A percentile compares a stretch with the other conserved stretches of the same genome.
These are phyloP conservation scores for Didymella sp. DNA, from an alignment of 2,329 filamentous ascomycete species.

Conservation along the genomic window DNA sequence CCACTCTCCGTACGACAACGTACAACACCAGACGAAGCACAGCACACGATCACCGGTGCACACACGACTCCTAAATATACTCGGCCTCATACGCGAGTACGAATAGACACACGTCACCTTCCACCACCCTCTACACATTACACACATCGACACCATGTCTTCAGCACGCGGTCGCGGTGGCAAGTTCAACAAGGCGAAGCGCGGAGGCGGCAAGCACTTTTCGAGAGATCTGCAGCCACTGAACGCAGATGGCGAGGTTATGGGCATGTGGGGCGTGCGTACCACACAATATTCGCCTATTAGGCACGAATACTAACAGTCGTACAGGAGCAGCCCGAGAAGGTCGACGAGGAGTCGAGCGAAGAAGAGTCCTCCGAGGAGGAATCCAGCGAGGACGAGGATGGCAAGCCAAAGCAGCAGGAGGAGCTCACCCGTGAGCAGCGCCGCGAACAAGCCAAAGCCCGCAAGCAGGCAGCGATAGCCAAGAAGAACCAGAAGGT, in stretches of 20 bases:
- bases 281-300: not conserved
- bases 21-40: constrained; percentile 1
- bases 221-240: constrained; percentile 88
- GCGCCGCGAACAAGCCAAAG: constrained; percentile 85
- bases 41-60: constrained; percentile 9
- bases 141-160: constrained; percentile 53
- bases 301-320: constrained; percentile 26
- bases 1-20: constrained; percentile 13
- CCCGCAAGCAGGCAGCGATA: constrained; percentile 88
- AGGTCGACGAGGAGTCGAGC: constrained; percentile 58
- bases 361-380: constrained; percentile 55
- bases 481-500: constrained; percentile 73
- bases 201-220: constrained; percentile 95
- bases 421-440: constrained; percentile 81
- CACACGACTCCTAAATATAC: not conserved
- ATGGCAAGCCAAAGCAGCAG: constrained; percentile 54
- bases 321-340: constrained; percentile 50
- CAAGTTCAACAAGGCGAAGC: constrained; percentile 92
- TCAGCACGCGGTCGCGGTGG: constrained; percentile 78
- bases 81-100: constrained; percentile 1
- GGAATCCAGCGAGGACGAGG: constrained; percentile 51
- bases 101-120: constrained; percentile 1
- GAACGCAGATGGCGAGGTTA: constrained; percentile 86
- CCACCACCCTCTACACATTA: constrained; percentile 8
- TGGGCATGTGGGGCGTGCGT: constrained; percentile 84